Percentiles rank a stretch among this genome's conserved stretches.
phyloP scores from a whole-genome alignment of 192 early-diverging fungal genomes.

The Coemansia sp. region DNA sequence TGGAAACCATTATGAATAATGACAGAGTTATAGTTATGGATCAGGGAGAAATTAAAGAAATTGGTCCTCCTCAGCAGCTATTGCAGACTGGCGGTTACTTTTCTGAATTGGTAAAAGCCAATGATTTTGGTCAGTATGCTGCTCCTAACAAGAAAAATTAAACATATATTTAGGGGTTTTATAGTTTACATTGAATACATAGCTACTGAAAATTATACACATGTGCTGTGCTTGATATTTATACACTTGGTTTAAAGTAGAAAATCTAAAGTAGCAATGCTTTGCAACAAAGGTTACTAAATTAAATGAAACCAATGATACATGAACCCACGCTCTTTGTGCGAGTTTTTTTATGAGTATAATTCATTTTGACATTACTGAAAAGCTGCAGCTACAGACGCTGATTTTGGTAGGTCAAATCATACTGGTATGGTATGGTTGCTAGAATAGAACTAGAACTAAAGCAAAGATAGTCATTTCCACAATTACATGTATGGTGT shows the following conservation, averaged over 20 bases:
- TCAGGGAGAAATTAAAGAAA: constrained; percentile 63
- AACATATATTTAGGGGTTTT: too few relatives aligned
- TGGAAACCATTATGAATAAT: too few relatives aligned
- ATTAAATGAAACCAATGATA: too few relatives aligned
- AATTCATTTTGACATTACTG: background rate
- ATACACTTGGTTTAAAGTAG: too few relatives aligned
- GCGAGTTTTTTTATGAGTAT: background rate
- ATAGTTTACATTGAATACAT: too few relatives aligned
- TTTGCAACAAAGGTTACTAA: too few relatives aligned
- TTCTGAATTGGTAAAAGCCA: constrained; percentile 6
- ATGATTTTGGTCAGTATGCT: too few relatives aligned
- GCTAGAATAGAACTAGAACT: background rate
- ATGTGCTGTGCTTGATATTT: too few relatives aligned
- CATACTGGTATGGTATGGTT: background rate
- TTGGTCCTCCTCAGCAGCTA: constrained; percentile 60
- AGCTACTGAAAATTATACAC: too few relatives aligned
- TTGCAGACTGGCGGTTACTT: constrained; percentile 27
- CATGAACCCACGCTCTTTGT: too few relatives aligned
- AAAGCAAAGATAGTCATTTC: background rate
- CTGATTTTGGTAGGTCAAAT: background rate
- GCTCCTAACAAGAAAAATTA: too few relatives aligned
- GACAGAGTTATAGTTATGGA: constrained; percentile 50
- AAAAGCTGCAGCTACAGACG: background rate
- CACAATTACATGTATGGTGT: background rate
- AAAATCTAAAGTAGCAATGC: too few relatives aligned